phyloP scores from a whole-genome alignment of 768 basidiomycete species.

The Cystobasidium ongulense region DNA sequence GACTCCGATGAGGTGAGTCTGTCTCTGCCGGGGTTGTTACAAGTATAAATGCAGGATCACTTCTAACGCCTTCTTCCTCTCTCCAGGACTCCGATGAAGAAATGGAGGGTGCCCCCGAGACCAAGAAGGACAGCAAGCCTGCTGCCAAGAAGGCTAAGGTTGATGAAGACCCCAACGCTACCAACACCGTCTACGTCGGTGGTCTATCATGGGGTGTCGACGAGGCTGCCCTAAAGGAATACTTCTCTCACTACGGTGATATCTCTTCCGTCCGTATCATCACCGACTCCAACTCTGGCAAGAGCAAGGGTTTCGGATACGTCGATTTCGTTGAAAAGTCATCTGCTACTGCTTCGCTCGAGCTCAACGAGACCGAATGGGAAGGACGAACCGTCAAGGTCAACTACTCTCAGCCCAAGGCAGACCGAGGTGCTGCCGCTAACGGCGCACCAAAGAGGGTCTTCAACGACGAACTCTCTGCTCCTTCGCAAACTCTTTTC shows the following conservation, averaged over 20 bases:
- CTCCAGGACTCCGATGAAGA: slow-evolving; percentile 35
- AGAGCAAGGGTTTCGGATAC: slow-evolving; percentile 49
- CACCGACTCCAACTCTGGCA: slow-evolving; percentile 49
- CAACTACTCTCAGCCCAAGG: slow-evolving; percentile 61
- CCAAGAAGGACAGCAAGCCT: slow-evolving; percentile 46
- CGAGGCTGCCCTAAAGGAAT: slow-evolving; percentile 83
- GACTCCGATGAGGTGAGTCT: slow-evolving; percentile 46
- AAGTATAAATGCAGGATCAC: not conserved
- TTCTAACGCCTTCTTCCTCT: not conserved
- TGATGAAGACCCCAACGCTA: slow-evolving; percentile 50
- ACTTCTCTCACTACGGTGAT: slow-evolving; percentile 82
- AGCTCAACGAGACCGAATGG: slow-evolving; percentile 73
- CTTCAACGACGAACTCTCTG: slow-evolving; percentile 60
- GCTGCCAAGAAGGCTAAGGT: slow-evolving; percentile 72
- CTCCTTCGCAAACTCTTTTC: slow-evolving; percentile 68
- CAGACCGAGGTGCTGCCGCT: slow-evolving; percentile 48
- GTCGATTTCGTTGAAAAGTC: slow-evolving; percentile 48
- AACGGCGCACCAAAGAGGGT: slow-evolving; percentile 58
- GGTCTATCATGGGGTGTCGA: slow-evolving; percentile 93
- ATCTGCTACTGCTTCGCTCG: slow-evolving; percentile 59
- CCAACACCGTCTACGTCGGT: slow-evolving; percentile 79
- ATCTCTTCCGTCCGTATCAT: slow-evolving; percentile 79
- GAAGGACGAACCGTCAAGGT: slow-evolving; percentile 83
- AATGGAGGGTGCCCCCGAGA: slow-evolving; percentile 28
- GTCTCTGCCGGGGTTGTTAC: not conserved